These are phyloP conservation scores for Colletotrichum horii DNA, from an alignment of 2,329 filamentous ascomycete species.

Conservation along the genomic window DNA sequence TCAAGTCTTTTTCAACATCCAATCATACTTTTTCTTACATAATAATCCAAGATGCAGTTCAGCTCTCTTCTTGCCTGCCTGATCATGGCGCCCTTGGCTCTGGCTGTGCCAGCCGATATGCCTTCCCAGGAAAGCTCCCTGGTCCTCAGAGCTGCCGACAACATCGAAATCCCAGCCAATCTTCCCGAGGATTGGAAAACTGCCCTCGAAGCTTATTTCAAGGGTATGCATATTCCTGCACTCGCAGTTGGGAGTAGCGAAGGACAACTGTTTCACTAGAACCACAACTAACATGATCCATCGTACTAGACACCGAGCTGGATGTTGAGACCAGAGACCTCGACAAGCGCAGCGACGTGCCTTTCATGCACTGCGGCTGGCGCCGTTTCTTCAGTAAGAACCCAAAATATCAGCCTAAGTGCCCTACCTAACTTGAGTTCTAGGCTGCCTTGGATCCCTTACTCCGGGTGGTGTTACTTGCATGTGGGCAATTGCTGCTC, in stretches of 20 bases:
- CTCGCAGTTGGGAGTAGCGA: not conserved
- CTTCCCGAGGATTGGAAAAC: not conserved
- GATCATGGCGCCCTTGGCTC: not conserved
- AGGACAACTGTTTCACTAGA: not conserved
- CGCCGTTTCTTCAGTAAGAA: not conserved
- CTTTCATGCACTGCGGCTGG: conserved; percentile 3
- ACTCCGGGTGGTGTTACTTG: not conserved
- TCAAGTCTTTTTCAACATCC: not conserved
- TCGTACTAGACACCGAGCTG: not conserved
- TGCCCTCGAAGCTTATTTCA: not conserved
- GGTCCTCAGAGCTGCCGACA: not conserved
- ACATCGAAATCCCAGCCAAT: not conserved
- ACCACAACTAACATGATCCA: not conserved
- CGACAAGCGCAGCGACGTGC: not conserved
- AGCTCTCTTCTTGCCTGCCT: not conserved
- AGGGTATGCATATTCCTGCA: not conserved
- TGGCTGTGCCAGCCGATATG: not conserved
- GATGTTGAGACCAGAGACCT: not conserved
- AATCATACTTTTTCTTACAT: not conserved
- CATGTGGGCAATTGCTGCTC: conserved; percentile 4
- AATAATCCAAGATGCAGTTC: not conserved
- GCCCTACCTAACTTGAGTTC: not conserved
- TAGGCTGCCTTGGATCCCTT: conserved; percentile 2
- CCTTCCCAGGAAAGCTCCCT: not conserved
- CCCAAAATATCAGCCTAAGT: not conserved